phyloP scores from a whole-genome alignment of 2,329 filamentous ascomycete species.

The Penicillium paneum region DNA sequence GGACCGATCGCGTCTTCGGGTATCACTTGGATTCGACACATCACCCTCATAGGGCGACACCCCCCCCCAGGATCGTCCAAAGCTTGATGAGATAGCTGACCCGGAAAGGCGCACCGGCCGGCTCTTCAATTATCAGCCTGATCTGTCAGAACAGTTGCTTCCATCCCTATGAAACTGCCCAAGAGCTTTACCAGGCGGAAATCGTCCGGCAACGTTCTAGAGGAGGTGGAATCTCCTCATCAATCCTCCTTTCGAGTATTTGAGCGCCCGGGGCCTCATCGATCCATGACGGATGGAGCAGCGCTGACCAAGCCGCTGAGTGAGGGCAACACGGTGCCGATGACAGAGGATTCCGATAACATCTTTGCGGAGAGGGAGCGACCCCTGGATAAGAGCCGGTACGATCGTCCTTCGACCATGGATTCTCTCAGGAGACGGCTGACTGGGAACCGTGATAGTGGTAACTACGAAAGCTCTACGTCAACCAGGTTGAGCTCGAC shows the following conservation, averaged over 20 bases:
- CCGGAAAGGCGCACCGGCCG: constrained; percentile 1
- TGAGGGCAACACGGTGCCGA: constrained; percentile 36
- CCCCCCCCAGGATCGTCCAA: constrained; percentile 4
- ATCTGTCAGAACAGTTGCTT: background rate
- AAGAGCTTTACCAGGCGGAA: constrained; percentile 55
- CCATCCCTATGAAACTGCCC: constrained; percentile 56
- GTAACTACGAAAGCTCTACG: constrained; percentile 48
- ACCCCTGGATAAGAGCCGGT: constrained; percentile 37
- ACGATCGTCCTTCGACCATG: constrained; percentile 22
- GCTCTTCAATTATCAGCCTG: background rate
- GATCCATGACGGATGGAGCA: constrained; percentile 44
- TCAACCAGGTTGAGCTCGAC: constrained; percentile 55
- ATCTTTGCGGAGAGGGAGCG: constrained; percentile 38
- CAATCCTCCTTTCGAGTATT: constrained; percentile 54
- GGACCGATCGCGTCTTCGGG: constrained; percentile 13
- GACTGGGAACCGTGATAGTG: constrained; percentile 45
- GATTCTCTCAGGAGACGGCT: constrained; percentile 24
- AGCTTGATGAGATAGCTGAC: constrained; percentile 14
- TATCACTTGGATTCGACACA: constrained; percentile 20
- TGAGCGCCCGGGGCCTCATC: constrained; percentile 47
- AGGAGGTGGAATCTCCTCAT: constrained; percentile 42
- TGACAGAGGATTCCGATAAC: constrained; percentile 39
- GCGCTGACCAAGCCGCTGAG: constrained; percentile 33
- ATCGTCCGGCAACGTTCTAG: constrained; percentile 54
- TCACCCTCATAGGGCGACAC: constrained; percentile 7